Base-by-base conservation (phyloP, 2,329 filamentous ascomycete species). In the Aureobasidium vineae region DNA sequence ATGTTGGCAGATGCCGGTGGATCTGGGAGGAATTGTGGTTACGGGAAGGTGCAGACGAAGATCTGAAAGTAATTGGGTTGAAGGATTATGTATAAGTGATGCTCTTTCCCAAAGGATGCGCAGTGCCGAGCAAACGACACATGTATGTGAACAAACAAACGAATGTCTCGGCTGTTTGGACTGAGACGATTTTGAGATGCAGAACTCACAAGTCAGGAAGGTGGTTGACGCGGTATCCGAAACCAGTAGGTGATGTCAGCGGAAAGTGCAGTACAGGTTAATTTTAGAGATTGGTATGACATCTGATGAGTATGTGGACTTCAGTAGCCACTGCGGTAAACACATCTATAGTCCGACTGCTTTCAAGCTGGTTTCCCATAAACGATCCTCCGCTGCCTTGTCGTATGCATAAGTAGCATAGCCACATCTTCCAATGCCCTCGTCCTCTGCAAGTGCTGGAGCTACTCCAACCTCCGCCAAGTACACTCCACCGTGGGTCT, bases 401-500 rank as follows among this genome's bases (percentile, higher is more conserved):
- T 81, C 75, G 70, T 77, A 81, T 11, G 75, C 75, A 69, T 72
- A 72, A 3, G 57, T 49, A 49, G 67, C 72, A 70, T 78, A 78
- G 8, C 76, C 75, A n/a, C 69, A 69, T 2, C 68, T 70, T 15
- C 43, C 47, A 59, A 67, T 64, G 38, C 67, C 49, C 26, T 70
- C 67, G 36, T 71, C 71, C 7, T 70, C 70, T 45, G 72, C 70
- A 67, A 75, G 69, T 31, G 75, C 74, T 23, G 61, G 68, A 43
- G 74, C 71, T 47, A 78, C 75, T 21, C 73, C 71, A 69, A 79
- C 80, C 67, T 84, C 73, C 16, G 75, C 75, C 33, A 84, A 69
- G 69, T 83, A 85, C 65, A 75, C 75, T 3, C 81, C 81, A 1
- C 81, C 83, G 66, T 75, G 78, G 1, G 75, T 79, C 72, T 83